Evolutionary conservation across 78 protist genomes (phyloP).

Genomic region (Protostelium mycophagum): DNA sequence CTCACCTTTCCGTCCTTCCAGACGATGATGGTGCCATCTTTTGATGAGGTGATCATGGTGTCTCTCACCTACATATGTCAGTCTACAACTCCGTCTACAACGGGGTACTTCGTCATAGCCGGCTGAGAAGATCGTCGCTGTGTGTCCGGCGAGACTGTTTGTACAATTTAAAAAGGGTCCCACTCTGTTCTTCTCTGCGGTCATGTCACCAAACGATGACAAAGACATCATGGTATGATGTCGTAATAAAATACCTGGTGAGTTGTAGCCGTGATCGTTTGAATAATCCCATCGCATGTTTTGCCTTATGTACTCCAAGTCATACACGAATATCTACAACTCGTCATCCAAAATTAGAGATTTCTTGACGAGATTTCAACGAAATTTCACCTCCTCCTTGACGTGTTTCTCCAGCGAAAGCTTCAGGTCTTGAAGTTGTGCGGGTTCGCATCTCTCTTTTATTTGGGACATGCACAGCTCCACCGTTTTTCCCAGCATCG

Average conservation of each 20-base stretch:
- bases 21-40: constrained; percentile 5
- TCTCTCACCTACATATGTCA: neutral
- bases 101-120: no score
- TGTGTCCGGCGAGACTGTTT: neutral
- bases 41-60: neutral
- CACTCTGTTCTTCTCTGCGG: no score
- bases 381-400: neutral
- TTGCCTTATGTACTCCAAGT: neutral
- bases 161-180: no score
- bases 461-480: neutral
- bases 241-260: neutral
- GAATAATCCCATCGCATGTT: constrained; percentile 7
- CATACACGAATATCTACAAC: constrained; percentile 4
- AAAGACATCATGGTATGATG: no score
- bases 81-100: no score
- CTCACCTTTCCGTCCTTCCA: constrained; percentile 1
- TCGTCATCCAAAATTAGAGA: no score
- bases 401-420: neutral
- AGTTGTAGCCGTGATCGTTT: neutral
- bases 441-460: neutral
- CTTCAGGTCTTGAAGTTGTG: neutral
- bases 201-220: no score
- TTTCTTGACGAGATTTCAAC: neutral
- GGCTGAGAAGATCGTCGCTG: no score
- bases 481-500: constrained; percentile 15